Conservation (phyloP, 768 basidiomycete genomes). For the Cystofilobasidium macerans region DNA sequence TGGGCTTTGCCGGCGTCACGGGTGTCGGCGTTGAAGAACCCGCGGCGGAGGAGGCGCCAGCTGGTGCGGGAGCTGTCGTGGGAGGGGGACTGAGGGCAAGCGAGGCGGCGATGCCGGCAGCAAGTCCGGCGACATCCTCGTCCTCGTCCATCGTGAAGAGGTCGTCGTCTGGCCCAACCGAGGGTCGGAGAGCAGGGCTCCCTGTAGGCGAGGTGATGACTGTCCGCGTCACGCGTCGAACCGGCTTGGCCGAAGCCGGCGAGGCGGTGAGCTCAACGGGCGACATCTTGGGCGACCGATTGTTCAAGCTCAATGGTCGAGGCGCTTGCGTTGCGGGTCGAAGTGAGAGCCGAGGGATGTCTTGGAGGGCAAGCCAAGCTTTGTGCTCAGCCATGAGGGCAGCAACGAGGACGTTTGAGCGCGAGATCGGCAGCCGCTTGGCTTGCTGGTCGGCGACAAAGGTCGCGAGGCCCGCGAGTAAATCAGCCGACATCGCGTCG, state of each 20-base stretch:
- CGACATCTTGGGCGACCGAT: constrained; percentile 32
- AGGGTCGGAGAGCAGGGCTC: constrained; percentile 35
- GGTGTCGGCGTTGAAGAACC: constrained; percentile 35
- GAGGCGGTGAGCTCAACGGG: constrained; percentile 29
- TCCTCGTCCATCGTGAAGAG: constrained; percentile 79
- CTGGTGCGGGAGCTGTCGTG: constrained; percentile 40
- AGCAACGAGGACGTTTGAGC: constrained; percentile 48
- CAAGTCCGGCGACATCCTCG: constrained; percentile 33
- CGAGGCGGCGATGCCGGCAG: constrained; percentile 28
- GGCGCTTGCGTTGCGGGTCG: constrained; percentile 28
- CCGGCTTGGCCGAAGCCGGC: constrained; percentile 22
- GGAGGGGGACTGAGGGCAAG: constrained; percentile 29
- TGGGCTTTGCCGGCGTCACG: constrained; percentile 33
- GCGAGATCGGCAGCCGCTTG: constrained; percentile 54
- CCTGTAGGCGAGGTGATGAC: constrained; percentile 27
- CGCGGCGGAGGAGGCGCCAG: constrained; percentile 22
- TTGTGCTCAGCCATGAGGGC: constrained; percentile 51
- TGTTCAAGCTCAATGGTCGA: constrained; percentile 10
- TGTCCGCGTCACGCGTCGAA: constrained; percentile 5
- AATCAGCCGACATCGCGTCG: constrained; percentile 56
- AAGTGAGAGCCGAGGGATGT: constrained; percentile 38
- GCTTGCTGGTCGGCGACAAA: constrained; percentile 53
- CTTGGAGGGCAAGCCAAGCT: constrained; percentile 53
- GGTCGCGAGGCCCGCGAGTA: constrained; percentile 56
- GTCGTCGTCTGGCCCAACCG: constrained; percentile 46